Evolutionary conservation across 495 filamentous ascomycete genomes (phyloP).

Genomic region (Hyaloscypha bicolor): DNA sequence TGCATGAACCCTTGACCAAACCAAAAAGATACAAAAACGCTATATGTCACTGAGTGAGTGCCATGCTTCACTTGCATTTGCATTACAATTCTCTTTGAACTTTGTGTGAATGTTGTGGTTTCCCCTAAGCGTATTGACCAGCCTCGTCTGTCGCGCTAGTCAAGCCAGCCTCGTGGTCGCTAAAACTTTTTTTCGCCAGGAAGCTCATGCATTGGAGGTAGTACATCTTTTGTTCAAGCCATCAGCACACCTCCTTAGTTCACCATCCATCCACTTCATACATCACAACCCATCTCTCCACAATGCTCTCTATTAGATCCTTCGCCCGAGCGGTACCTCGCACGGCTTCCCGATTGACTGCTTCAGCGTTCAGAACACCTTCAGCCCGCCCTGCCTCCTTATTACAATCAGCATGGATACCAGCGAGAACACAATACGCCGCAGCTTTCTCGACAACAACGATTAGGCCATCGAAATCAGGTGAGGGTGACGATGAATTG

Average conservation of each 20-base stretch:
- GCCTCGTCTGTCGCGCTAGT: neutral
- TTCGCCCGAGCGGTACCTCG: slow-evolving; percentile 73
- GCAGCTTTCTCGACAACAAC: slow-evolving; percentile 76
- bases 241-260: neutral
- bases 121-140: neutral
- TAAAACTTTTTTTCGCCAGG: too few relatives aligned
- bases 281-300: slow-evolving; percentile 35
- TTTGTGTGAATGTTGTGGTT: neutral
- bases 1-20: neutral
- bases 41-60: neutral
- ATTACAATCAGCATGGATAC: slow-evolving; percentile 53
- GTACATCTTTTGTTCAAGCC: neutral
- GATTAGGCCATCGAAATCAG: slow-evolving; percentile 55
- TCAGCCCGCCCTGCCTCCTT: slow-evolving; percentile 39
- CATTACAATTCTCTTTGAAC: neutral
- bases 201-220: neutral
- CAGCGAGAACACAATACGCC: slow-evolving; percentile 54
- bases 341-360: slow-evolving; percentile 60
- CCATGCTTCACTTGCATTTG: neutral
- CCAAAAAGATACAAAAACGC: neutral
- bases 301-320: slow-evolving; percentile 76
- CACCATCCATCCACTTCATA: slow-evolving; percentile 10
- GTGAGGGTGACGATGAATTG: slow-evolving; percentile 73
- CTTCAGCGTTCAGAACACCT: slow-evolving; percentile 55
- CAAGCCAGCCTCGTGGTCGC: too few relatives aligned